phyloP scores from a whole-genome alignment of 139 green algal genomes.

The Picochlorum sp. region DNA sequence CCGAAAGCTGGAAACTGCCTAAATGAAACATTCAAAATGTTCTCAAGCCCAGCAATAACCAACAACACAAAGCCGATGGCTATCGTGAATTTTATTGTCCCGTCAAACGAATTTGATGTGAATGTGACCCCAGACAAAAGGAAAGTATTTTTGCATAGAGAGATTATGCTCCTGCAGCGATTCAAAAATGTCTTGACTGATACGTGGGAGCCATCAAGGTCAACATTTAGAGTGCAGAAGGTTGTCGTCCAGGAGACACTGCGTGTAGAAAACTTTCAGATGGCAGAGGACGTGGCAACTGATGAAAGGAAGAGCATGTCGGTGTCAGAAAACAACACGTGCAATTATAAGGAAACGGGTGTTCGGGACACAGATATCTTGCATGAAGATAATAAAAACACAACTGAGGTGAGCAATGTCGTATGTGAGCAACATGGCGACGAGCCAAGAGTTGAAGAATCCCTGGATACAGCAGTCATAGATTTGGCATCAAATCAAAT shows the following conservation, averaged over 20 bases:
- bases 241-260: too few relatives aligned
- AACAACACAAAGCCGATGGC: conserved; percentile 38
- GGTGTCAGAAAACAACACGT: neutral
- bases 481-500: too few relatives aligned
- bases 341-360: neutral
- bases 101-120: conserved; percentile 57
- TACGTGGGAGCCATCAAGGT: conserved; percentile 42
- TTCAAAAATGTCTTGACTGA: conserved; percentile 35
- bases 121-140: conserved; percentile 97
- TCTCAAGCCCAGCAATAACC: conserved; percentile 22
- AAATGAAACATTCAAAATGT: conserved; percentile 60
- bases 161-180: conserved; percentile 33
- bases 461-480: too few relatives aligned
- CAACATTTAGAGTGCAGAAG: conserved; percentile 41
- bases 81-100: conserved; percentile 54
- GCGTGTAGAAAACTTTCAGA: neutral
- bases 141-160: conserved; percentile 59
- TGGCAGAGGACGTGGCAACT: neutral
- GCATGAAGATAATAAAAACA: neutral
- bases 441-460: too few relatives aligned
- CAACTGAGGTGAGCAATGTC: too few relatives aligned
- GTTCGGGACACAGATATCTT: neutral
- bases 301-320: neutral
- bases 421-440: too few relatives aligned
- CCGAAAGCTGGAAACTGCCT: conserved; percentile 47